phyloP scores from a whole-genome alignment of 805 yeast genomes.

The Saccharomycopsis amapae region DNA sequence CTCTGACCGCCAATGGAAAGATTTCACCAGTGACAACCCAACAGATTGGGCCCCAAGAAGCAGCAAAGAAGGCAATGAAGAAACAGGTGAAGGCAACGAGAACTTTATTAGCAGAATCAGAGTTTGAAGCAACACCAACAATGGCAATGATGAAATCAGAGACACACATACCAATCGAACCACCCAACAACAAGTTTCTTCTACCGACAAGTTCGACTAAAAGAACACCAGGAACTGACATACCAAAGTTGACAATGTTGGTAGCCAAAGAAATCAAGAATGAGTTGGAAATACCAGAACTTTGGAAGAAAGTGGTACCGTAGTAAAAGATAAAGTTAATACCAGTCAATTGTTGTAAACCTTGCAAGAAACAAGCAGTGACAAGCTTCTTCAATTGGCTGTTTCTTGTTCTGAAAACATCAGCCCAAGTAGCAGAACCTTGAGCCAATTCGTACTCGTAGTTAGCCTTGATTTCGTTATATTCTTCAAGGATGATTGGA shows the following conservation, averaged over 20 bases:
- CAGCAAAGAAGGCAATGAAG: conserved; percentile 71
- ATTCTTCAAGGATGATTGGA: conserved; percentile 39
- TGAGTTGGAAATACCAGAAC: conserved; percentile 43
- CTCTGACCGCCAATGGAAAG: conserved; percentile 43
- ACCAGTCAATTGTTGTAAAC: conserved; percentile 68
- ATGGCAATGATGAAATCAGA: conserved; percentile 60
- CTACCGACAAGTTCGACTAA: conserved; percentile 59
- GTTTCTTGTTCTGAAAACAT: conserved; percentile 32
- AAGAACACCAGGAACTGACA: conserved; percentile 49
- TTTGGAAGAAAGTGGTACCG: conserved; percentile 54
- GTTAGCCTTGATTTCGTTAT: conserved; percentile 42
- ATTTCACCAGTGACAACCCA: conserved; percentile 49
- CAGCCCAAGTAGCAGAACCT: conserved; percentile 45
- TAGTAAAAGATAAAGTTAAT: conserved; percentile 67
- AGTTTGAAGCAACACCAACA: conserved; percentile 28
- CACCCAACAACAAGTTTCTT: conserved; percentile 51
- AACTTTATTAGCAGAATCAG: conserved; percentile 35
- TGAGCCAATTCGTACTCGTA: conserved; percentile 43
- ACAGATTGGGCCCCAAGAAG: conserved; percentile 63
- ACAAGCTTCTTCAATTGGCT: conserved; percentile 38
- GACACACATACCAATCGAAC: conserved; percentile 55
- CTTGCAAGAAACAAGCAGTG: conserved; percentile 38
- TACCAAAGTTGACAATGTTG: conserved; percentile 40
- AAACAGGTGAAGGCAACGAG: conserved; percentile 47
- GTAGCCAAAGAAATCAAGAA: conserved; percentile 38